Conservation (phyloP, 1,284 basidiomycete species). For the Trichosporon sp. region DNA sequence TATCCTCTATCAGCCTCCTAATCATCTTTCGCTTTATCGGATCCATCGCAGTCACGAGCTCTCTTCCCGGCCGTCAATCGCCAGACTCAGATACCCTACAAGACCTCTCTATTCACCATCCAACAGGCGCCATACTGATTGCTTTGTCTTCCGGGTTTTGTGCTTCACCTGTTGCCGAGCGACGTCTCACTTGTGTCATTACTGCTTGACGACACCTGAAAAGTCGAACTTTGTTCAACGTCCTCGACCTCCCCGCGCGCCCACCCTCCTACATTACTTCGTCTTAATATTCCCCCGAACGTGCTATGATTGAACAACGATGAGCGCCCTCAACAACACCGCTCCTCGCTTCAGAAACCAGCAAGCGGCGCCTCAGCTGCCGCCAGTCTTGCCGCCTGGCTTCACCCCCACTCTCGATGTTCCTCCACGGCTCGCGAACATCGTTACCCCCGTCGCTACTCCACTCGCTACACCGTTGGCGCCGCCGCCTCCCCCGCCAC, state of each 20-base stretch:
- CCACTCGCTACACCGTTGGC: constrained; percentile 15
- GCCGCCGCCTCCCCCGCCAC: constrained; percentile 14
- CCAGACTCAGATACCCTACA: neutral
- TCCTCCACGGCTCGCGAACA: constrained; percentile 13
- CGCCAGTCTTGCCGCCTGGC: neutral
- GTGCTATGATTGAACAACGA: neutral
- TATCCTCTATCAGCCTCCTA: neutral
- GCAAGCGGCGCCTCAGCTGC: neutral
- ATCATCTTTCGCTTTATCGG: neutral
- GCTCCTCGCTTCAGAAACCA: constrained; percentile 18
- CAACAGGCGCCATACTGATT: neutral
- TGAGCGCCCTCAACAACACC: constrained; percentile 21
- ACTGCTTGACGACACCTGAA: neutral
- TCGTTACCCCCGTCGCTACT: constrained; percentile 6
- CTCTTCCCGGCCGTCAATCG: neutral
- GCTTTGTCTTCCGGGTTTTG: neutral
- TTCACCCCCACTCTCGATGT: constrained; percentile 14
- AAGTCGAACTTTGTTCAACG: neutral
- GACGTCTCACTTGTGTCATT: neutral
- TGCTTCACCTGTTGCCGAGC: neutral
- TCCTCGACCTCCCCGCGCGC: neutral
- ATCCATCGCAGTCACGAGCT: neutral
- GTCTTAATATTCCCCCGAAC: neutral
- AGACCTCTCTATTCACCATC: neutral
- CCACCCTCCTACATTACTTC: neutral